A percentile compares a stretch with the other conserved stretches of the same genome.
phyloP scores from a whole-genome alignment of 176 grass and related monocot genomes.

The Lolium rigidum region DNA sequence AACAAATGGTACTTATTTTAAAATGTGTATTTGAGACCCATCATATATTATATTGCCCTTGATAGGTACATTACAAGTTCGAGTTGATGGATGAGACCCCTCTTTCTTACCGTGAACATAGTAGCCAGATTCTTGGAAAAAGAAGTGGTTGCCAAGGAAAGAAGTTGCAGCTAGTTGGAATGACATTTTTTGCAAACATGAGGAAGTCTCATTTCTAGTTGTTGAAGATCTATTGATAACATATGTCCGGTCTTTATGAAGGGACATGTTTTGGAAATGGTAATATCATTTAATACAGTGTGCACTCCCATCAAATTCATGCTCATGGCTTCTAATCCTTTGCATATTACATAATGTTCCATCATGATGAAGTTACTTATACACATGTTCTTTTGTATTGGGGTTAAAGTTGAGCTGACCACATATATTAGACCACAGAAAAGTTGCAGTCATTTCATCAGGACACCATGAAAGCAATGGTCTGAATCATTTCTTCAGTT shows the following conservation, averaged over 20 bases:
- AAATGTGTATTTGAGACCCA: conserved; percentile 8
- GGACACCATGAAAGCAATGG: not conserved
- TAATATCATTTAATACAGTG: conserved; percentile 45
- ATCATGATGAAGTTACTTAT: not conserved
- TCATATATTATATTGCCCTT: conserved; percentile 31
- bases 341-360: conserved; percentile 29
- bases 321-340: not conserved
- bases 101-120: conserved; percentile 90
- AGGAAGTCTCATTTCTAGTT: conserved; percentile 86
- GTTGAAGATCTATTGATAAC: conserved; percentile 85
- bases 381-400: conserved; percentile 5
- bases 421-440: not conserved
- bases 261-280: conserved; percentile 83
- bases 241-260: conserved; percentile 70
- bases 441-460: not conserved
- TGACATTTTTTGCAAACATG: conserved; percentile 96
- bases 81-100: conserved; percentile 87
- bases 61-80: conserved; percentile 93
- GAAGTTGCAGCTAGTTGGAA: conserved; percentile 88
- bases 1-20: not conserved
- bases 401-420: not conserved
- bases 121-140: conserved; percentile 90
- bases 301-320: conserved; percentile 13
- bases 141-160: conserved; percentile 71
- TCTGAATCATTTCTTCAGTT: conserved; percentile 23